These are phyloP conservation scores for Favolaschia claudopus DNA, from an alignment of 768 basidiomycete species.

Conservation along the genomic window DNA sequence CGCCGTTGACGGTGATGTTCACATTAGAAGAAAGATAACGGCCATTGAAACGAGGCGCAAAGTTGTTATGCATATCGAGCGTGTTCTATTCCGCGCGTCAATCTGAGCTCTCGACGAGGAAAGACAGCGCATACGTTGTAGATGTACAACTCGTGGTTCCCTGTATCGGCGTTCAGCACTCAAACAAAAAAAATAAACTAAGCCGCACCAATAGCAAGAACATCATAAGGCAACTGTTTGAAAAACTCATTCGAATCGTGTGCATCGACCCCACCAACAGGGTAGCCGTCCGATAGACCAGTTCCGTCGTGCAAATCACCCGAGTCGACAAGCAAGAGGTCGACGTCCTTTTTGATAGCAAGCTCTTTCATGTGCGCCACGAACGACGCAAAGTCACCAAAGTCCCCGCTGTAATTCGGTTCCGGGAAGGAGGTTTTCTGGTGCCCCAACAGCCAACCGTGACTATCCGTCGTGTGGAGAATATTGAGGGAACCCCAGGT, in stretches of 20 bases:
- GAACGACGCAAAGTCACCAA: slow-evolving; percentile 91
- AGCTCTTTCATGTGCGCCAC: slow-evolving; percentile 81
- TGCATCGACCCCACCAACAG: slow-evolving; percentile 72
- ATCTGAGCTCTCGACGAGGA: no score
- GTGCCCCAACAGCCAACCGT: slow-evolving; percentile 84
- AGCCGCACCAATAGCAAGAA: slow-evolving; percentile 87
- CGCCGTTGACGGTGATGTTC: slow-evolving; percentile 75
- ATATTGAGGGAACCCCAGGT: slow-evolving; percentile 78
- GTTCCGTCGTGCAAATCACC: slow-evolving; percentile 85
- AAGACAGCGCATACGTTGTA: slow-evolving; percentile 12
- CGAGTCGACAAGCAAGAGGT: slow-evolving; percentile 83
- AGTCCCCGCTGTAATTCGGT: slow-evolving; percentile 76
- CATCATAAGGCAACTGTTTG: slow-evolving; percentile 75
- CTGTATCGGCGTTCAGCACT: no score
- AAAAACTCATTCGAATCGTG: slow-evolving; percentile 46
- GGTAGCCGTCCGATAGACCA: slow-evolving; percentile 80
- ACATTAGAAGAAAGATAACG: slow-evolving; percentile 76
- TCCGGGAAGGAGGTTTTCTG: slow-evolving; percentile 77
- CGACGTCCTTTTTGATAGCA: slow-evolving; percentile 76
- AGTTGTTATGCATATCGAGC: slow-evolving; percentile 17
- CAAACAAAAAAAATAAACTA: no score
- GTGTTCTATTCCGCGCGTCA: slow-evolving; percentile 13
- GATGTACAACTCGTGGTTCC: slow-evolving; percentile 60
- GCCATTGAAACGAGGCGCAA: slow-evolving; percentile 20
- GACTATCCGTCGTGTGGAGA: slow-evolving; percentile 75